Evolutionary conservation across 352 stramenopile species (phyloP), one percentile per base, ranked within the genome.

Genomic region (Phytopythium boreale): DNA sequence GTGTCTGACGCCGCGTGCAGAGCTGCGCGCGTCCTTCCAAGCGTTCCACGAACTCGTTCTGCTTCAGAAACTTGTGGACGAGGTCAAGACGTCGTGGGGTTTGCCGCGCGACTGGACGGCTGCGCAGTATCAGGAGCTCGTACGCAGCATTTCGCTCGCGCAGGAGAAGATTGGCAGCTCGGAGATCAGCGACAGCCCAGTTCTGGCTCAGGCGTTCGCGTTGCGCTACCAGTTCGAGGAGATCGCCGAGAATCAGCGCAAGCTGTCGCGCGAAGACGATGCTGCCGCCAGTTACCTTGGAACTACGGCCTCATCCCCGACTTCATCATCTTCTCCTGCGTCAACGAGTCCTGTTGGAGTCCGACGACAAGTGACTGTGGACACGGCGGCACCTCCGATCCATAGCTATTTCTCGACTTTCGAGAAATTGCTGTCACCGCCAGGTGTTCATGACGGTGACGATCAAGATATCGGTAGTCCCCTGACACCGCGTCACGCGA

Each of bases 371-470:
- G 34, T 60, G 55, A 19, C 5, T 10, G 55, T 27, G 36, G 36
- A 49, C 36, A 31, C 7, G 24, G 27, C 49, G 7, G 15, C 27
- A 31, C 14, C 39, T 9, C 37, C 82, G 1, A 89, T 89, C 53
- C 84, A 88, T 62, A 82, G 82, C 41, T 91, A 91, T 61, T 81
- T 88, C n/a, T 80, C 77, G 46, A 89, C 82, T 4, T 91, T 91
- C 58, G 80, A 91, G 65, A 70, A 80, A 34, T 58, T 91, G 0
- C 63, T 63, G 31, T 64, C 59, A 58, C 55, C 50, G 26, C 49
- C 59, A 29, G 17, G 22, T 15, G 56, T 26, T 7, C 51, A 61
- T 53, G 20, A 7, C 15, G 17, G 22, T 22, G 59, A 15, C 10
- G 52, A 65, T 19, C 56, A 61, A 17, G 43, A 65, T 12, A 11